phyloP scores from a whole-genome alignment of 1,284 basidiomycete species.

The Coniferiporia weirii region DNA sequence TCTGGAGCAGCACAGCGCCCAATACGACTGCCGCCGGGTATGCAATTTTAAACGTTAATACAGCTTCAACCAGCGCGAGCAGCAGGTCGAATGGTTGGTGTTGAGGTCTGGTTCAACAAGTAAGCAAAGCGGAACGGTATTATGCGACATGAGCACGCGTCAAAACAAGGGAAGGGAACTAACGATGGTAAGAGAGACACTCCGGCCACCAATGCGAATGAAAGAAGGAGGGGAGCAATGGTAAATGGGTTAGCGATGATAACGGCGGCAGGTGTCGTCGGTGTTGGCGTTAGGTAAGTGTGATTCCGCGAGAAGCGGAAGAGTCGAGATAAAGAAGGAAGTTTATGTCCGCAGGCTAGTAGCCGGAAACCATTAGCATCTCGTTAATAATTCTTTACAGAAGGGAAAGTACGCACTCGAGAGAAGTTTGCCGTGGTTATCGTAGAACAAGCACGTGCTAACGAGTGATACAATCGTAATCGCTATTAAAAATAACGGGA shows the following conservation, averaged over 20 bases:
- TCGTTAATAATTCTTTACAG: background rate
- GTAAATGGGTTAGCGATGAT: slow-evolving; percentile 37
- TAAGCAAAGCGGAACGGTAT: no score
- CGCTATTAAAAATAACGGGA: slow-evolving; percentile 59
- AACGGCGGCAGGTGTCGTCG: background rate
- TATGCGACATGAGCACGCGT: slow-evolving; percentile 15
- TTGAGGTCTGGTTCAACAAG: slow-evolving; percentile 36
- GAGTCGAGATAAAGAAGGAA: slow-evolving; percentile 14
- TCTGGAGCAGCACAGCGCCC: slow-evolving; percentile 82
- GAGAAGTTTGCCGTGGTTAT: slow-evolving; percentile 66
- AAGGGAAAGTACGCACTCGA: slow-evolving; percentile 43
- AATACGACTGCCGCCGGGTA: slow-evolving; percentile 77
- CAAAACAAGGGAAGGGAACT: slow-evolving; percentile 20
- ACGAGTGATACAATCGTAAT: slow-evolving; percentile 54
- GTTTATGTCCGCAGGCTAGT: slow-evolving; percentile 15
- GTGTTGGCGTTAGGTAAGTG: background rate
- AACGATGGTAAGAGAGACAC: slow-evolving; percentile 13
- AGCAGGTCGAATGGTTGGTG: slow-evolving; percentile 69
- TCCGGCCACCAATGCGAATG: slow-evolving; percentile 9
- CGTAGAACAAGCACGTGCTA: slow-evolving; percentile 46
- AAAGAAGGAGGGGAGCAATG: slow-evolving; percentile 26
- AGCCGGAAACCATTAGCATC: slow-evolving; percentile 33
- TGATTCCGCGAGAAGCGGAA: slow-evolving; percentile 3
- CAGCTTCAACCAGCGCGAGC: slow-evolving; percentile 67
- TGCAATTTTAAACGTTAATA: slow-evolving; percentile 74